Evolutionary conservation across 1,284 basidiomycete genomes (phyloP), one percentile per base, ranked within the genome.

Genomic region (Leccinum subrobustum): DNA sequence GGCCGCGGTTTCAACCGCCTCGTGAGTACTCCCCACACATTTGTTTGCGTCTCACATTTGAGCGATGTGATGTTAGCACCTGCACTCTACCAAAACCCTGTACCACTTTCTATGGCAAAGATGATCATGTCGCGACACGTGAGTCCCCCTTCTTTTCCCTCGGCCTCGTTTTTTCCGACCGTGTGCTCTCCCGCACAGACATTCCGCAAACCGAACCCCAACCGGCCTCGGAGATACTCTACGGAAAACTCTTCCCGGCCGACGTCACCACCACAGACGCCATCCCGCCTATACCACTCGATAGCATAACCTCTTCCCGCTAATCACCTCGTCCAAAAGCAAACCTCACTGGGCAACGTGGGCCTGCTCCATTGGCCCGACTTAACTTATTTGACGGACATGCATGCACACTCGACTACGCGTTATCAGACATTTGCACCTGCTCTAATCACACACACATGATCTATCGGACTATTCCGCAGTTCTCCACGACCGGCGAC

Each of bases 41-140:
- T 12, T 18, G 27, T 35, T 33, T 47, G 52, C 20, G n/a, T 56
- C 52, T 16, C n/a, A 18, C 23, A 8, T 56, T 29, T 56, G 53
- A 59, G 51, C 59, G n/a, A 44, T 6, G 18, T 29, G 3, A 44
- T 27, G 3, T 23, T 25, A 74, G 71, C 72, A 14, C 71, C 71
- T 14, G 73, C 72, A 0, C 63, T 75, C 12, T 73, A 75, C 33
- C 71, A 73, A 59, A 75, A n/a, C 64, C 73, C 68, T 35, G 61
- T 74, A 48, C 71, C 71, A 35, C 56, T 75, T 42, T 73, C 71
- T 6, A 75, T 75, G 73, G 71, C 71, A 56, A 73, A 73, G 61
- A 64, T 73, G 23, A 73, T 73, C 63, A 73, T 73, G 71, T 74
- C 71, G 42, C 71, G 71, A 57, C 71, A 72, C 59, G 71, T 72